phyloP scores from a whole-genome alignment of 2,329 filamentous ascomycete genomes.

The Grosmannia clavigera region DNA sequence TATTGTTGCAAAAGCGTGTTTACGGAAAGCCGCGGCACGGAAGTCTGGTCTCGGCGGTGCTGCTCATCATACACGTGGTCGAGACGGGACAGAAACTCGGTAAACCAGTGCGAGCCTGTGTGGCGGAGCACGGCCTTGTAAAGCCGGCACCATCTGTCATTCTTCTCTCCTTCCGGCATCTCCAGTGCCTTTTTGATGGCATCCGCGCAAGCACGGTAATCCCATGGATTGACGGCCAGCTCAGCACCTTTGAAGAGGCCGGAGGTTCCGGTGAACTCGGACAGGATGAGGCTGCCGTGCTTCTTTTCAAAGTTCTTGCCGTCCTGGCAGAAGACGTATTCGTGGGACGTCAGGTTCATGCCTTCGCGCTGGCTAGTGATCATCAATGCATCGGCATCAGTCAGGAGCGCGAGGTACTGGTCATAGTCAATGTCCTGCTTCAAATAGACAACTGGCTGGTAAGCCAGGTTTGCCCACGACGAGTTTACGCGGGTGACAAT shows the following conservation, averaged over 20 bases:
- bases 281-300: slow-evolving; percentile 80
- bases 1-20: slow-evolving; percentile 54
- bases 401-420: slow-evolving; percentile 84
- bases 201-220: slow-evolving; percentile 77
- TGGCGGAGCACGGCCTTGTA: slow-evolving; percentile 64
- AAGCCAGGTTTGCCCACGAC: slow-evolving; percentile 76
- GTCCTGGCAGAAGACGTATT: slow-evolving; percentile 89
- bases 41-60: slow-evolving; percentile 69
- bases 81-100: slow-evolving; percentile 58
- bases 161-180: slow-evolving; percentile 65
- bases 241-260: slow-evolving; percentile 72
- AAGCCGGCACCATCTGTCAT: slow-evolving; percentile 60
- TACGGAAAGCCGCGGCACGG: slow-evolving; percentile 73
- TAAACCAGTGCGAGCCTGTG: slow-evolving; percentile 78
- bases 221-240: slow-evolving; percentile 87
- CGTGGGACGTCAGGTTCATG: slow-evolving; percentile 94
- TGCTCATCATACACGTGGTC: slow-evolving; percentile 73
- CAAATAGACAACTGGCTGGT: slow-evolving; percentile 85
- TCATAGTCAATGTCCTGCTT: slow-evolving; percentile 90
- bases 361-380: slow-evolving; percentile 92
- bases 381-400: slow-evolving; percentile 82
- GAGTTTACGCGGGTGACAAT: slow-evolving; percentile 94
- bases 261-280: slow-evolving; percentile 88
- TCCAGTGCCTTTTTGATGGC: slow-evolving; percentile 75
- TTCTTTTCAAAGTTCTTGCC: slow-evolving; percentile 62